A percentile compares a stretch with the other conserved stretches of the same genome.
phyloP scores from a whole-genome alignment of 1,139 yeast species.

The Casaregolazyma lundiana region DNA sequence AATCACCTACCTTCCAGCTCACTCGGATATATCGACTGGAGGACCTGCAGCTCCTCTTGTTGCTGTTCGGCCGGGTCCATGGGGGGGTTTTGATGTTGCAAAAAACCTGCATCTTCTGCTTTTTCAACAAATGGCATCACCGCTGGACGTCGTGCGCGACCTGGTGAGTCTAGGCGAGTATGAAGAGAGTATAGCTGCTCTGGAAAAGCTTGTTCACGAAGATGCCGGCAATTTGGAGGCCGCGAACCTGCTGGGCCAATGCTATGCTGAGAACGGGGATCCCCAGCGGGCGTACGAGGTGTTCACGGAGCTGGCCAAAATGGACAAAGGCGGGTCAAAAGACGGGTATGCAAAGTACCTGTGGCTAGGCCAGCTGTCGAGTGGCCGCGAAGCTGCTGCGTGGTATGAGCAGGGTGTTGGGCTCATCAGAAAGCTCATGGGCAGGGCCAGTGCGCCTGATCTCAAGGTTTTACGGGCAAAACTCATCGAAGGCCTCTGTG shows the following conservation, averaged over 20 bases:
- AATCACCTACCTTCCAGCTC: constrained; percentile 47
- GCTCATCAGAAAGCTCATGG: constrained; percentile 44
- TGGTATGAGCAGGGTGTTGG: constrained; percentile 61
- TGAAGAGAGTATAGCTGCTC: constrained; percentile 19
- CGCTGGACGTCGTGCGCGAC: constrained; percentile 15
- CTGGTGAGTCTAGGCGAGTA: constrained; percentile 23
- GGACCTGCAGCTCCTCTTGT: constrained; percentile 42
- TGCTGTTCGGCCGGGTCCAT: constrained; percentile 47
- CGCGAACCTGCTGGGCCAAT: constrained; percentile 62
- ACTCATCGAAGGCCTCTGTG: constrained; percentile 70
- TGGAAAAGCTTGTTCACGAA: constrained; percentile 14
- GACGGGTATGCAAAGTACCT: constrained; percentile 77
- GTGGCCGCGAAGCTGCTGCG: constrained; percentile 73
- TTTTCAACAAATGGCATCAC: constrained; percentile 8
- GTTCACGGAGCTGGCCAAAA: constrained; percentile 56
- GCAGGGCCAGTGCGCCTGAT: constrained; percentile 23
- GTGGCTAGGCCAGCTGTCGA: constrained; percentile 85
- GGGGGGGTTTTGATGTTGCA: constrained; percentile 8
- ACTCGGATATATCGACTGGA: constrained; percentile 90
- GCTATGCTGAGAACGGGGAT: constrained; percentile 70
- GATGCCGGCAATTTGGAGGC: constrained; percentile 20
- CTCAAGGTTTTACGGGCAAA: constrained; percentile 43
- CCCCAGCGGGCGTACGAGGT: constrained; percentile 72
- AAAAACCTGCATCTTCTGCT: not conserved
- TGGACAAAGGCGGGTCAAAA: constrained; percentile 59